Evolutionary conservation across 2,329 filamentous ascomycete species (phyloP).

Genomic region (Botrytis squamosa): DNA sequence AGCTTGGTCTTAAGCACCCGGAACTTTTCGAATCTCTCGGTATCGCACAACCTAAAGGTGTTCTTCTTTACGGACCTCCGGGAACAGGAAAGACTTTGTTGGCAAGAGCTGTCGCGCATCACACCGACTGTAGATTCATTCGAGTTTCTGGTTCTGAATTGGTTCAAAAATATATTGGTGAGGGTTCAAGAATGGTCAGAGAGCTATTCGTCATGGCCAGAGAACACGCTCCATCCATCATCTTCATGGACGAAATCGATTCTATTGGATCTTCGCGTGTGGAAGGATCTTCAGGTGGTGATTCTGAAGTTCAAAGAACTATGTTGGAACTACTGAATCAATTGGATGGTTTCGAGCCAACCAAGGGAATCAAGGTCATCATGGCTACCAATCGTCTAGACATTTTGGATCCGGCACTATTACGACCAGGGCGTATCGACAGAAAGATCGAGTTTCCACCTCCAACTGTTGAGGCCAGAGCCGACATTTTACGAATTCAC

Average conservation of each 20-base stretch:
- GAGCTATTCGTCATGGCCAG: conserved; percentile 99
- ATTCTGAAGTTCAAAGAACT: conserved; percentile 96
- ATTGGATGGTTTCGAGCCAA: conserved; percentile 96
- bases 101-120: conserved; percentile 92
- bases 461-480: conserved; percentile 91
- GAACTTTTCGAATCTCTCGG: conserved; percentile 99
- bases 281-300: conserved; percentile 90
- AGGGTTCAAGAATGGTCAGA: conserved; percentile 96
- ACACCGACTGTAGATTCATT: conserved; percentile 99
- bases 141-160: conserved; percentile 93
- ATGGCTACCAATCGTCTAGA: conserved; percentile 99
- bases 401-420: conserved; percentile 90
- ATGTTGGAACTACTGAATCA: conserved; percentile 99
- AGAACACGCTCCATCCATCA: conserved; percentile 96
- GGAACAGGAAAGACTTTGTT: conserved; percentile 96
- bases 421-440: conserved; percentile 96
- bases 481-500: conserved; percentile 97
- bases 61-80: conserved; percentile 91
- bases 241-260: conserved; percentile 99
- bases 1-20: conserved; percentile 95
- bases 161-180: conserved; percentile 99
- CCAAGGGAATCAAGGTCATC: conserved; percentile 99
- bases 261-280: conserved; percentile 97
- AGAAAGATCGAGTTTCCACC: conserved; percentile 99
- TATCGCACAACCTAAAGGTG: conserved; percentile 97